These are phyloP conservation scores for Kurtzmaniella quercitrusa DNA, from an alignment of 1,139 yeast genomes.

Conservation along the genomic window DNA sequence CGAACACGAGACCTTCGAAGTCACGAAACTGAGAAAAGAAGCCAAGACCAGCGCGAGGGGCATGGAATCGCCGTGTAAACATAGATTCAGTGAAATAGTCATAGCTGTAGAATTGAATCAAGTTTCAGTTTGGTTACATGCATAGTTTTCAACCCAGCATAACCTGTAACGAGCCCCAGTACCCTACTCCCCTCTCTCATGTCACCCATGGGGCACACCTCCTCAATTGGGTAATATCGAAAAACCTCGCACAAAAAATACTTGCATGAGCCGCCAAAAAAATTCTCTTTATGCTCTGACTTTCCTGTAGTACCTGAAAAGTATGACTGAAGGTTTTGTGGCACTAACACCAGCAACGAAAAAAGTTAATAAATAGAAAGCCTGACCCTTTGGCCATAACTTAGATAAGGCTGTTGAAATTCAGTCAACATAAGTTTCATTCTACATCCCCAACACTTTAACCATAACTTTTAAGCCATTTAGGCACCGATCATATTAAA, in stretches of 20 bases:
- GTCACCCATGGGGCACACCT: not conserved
- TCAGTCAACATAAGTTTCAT: no score
- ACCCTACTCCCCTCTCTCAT: not conserved
- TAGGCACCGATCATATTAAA: no score
- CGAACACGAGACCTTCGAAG: not conserved
- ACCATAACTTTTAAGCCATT: no score
- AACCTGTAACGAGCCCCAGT: not conserved
- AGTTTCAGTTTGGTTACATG: not conserved
- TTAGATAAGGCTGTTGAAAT: no score
- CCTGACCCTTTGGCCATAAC: not conserved
- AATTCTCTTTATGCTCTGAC: not conserved
- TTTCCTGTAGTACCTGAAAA: constrained; percentile 1
- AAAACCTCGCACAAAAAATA: not conserved
- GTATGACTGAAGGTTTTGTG: not conserved
- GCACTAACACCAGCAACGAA: not conserved
- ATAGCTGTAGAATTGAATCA: no score
- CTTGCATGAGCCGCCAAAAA: not conserved
- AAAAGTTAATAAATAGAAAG: not conserved
- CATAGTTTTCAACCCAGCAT: no score
- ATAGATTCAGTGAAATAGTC: no score
- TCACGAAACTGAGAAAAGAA: not conserved
- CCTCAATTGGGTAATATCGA: not conserved
- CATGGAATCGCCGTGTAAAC: no score
- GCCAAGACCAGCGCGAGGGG: not conserved
- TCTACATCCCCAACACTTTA: no score